phyloP scores from a whole-genome alignment of 2,329 filamentous ascomycete species.

The Pestalotiopsis sp. region DNA sequence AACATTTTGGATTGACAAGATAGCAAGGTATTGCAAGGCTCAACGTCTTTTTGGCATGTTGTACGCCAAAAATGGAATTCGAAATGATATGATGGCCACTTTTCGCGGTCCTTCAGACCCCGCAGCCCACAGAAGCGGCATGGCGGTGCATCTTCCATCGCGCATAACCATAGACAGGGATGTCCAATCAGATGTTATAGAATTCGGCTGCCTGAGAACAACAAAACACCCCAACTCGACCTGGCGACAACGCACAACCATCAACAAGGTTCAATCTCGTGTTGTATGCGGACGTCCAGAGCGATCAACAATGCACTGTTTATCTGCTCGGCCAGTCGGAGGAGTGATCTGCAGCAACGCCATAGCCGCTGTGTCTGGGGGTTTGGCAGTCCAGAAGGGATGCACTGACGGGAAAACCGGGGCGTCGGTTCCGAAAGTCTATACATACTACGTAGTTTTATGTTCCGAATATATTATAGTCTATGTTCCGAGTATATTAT shows the following conservation, averaged over 20 bases:
- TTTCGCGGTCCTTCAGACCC: background rate
- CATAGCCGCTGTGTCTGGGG: background rate
- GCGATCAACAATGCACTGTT: background rate
- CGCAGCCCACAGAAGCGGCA: background rate
- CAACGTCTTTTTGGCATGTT: background rate
- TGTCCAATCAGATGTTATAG: constrained; percentile 1
- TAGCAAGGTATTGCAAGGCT: background rate
- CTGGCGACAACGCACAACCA: background rate
- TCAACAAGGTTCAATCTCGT: background rate
- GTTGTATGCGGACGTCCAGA: background rate
- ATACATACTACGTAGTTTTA: no score
- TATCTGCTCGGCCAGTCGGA: background rate
- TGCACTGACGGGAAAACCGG: background rate
- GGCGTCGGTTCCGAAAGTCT: background rate
- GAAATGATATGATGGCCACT: background rate
- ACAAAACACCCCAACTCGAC: background rate
- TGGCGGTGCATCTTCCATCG: background rate
- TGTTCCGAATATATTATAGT: background rate
- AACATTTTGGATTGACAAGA: background rate
- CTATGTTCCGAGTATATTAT: background rate
- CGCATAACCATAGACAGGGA: background rate
- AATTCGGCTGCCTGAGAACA: constrained; percentile 6
- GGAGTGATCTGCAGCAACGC: background rate
- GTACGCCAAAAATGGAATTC: background rate
- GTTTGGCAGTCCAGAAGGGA: background rate